Base-by-base conservation (phyloP, 352 stramenopile species). In the Phytophthora hybrid region DNA sequence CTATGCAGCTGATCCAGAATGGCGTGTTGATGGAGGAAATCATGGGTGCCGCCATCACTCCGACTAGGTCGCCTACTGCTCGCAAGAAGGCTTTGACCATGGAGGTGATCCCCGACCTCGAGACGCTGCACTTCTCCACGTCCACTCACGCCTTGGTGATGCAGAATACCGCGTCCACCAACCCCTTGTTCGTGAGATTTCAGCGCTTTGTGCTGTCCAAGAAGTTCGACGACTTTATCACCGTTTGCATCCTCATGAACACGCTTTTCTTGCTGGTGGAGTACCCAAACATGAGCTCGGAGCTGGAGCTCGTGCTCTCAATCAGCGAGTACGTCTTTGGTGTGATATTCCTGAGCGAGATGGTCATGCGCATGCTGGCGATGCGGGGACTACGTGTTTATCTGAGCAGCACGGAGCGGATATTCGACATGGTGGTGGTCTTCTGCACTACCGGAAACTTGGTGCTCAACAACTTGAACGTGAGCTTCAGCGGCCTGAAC, bases 391-490 rank as follows among this genome's bases (percentile, higher is more conserved):
- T 91, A 9, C 65, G 73, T 1, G 52, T 76, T 44, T 94, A 93
- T 55, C 32, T 92, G 6, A 70, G 62, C 46, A 88, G 76, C 41
- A 92, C 84, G 4, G 87, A 94, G 66, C 82, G 83, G 1, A 73
- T 79, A n/a, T 95, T 95, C 32, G 88, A 95, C 63, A 73, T 90
- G 66, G 58, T 92, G 9, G 88, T 95, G 21, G 86, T 95, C 21
- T 39, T 87, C 7, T 93, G 88, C 60, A 93, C 88, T 14, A 87
- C 70, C 5, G 64, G 73, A 34, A 93, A 94, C 63, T 83, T 95
- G 46, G 73, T 93, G n/a, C 73, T 94, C 21, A 93, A 89, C 65
- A 88, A 90, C 26, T 59, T 89, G 49, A 66, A 82, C 23, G 66
- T 78, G 49, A 80, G 76, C 7, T 92, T 89, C 51, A 91, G 75